Evolutionary conservation across 495 filamentous ascomycete genomes (phyloP).

Genomic region (Penicillium cataractarum): DNA sequence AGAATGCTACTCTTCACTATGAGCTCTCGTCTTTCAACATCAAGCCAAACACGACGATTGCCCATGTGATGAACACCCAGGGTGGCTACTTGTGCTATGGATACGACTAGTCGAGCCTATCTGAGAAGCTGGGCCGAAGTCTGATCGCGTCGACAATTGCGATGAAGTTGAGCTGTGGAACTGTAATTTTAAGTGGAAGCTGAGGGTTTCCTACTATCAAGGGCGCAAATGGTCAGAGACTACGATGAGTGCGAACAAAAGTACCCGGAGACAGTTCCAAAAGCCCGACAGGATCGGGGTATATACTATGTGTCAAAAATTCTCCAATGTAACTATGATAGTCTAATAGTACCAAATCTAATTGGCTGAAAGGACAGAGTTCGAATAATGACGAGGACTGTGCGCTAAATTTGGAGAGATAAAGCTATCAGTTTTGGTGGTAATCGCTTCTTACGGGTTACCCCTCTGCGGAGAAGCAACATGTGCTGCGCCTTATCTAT

Average conservation of each 20-base stretch:
- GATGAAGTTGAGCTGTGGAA: neutral
- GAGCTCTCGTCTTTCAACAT: constrained; percentile 21
- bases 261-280: neutral
- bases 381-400: constrained; percentile 1
- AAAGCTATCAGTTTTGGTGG: constrained; percentile 11
- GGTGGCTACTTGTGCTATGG: constrained; percentile 40
- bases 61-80: constrained; percentile 42
- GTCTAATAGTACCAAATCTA: neutral
- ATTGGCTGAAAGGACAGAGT: neutral
- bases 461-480: constrained; percentile 18
- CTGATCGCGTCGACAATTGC: neutral
- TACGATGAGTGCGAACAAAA: neutral
- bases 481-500: constrained; percentile 9
- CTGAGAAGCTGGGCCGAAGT: neutral
- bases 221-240: neutral
- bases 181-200: neutral
- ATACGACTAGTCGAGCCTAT: constrained; percentile 21
- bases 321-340: neutral
- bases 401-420: constrained; percentile 9
- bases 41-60: constrained; percentile 20
- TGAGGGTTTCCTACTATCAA: neutral
- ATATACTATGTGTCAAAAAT: constrained; percentile 7
- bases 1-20: constrained; percentile 22
- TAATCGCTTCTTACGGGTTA: neutral
- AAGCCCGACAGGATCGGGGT: neutral